phyloP scores from a whole-genome alignment of 2,329 filamentous ascomycete genomes.

The Calonectria crousiana region DNA sequence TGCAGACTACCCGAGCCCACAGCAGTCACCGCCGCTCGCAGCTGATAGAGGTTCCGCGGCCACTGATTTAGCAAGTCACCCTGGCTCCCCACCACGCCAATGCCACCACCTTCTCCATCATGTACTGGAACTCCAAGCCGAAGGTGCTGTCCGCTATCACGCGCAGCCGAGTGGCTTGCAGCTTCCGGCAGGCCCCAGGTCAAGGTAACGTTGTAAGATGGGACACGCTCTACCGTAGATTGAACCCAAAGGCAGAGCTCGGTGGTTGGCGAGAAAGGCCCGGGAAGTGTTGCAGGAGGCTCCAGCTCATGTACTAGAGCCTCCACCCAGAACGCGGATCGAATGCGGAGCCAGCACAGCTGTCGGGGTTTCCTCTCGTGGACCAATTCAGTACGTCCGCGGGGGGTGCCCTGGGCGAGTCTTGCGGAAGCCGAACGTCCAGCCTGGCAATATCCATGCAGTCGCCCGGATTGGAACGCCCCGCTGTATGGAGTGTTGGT shows the following conservation, averaged over 20 bases:
- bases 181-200: neutral
- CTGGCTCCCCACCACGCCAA: constrained; percentile 16
- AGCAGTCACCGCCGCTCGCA: constrained; percentile 2
- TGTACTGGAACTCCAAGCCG: neutral
- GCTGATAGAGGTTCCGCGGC: constrained; percentile 15
- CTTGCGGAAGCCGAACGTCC: neutral
- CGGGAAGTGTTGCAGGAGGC: constrained; percentile 20
- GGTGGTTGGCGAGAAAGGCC: constrained; percentile 15
- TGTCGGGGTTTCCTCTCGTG: neutral
- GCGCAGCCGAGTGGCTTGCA: constrained; percentile 7
- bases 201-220: constrained; percentile 21
- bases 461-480: constrained; percentile 1
- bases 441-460: constrained; percentile 5
- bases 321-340: neutral
- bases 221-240: constrained; percentile 2
- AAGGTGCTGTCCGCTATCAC: neutral
- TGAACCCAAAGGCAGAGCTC: constrained; percentile 12
- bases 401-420: neutral
- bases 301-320: constrained; percentile 24
- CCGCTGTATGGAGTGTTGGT: constrained; percentile 1
- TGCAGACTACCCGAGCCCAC: constrained; percentile 11
- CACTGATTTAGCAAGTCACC: constrained; percentile 17
- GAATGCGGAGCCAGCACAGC: constrained; percentile 28
- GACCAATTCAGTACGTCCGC: constrained; percentile 5
- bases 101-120: constrained; percentile 18